These are phyloP conservation scores for Meyerozyma sp. DNA, from an alignment of 1,139 yeast species.

Conservation along the genomic window DNA sequence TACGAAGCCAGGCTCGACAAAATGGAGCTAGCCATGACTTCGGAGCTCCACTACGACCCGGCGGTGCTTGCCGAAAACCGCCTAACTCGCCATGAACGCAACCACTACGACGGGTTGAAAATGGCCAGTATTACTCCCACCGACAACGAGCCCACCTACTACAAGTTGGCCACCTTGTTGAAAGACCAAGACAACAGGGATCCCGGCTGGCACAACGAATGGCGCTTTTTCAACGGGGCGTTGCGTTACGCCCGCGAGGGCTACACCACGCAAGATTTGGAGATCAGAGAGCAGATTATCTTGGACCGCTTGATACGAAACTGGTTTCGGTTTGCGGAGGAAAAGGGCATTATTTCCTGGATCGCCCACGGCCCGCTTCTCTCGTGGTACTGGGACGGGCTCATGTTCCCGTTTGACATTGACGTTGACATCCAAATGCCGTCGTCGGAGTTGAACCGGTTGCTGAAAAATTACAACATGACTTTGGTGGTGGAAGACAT, in stretches of 20 bases:
- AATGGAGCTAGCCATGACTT: slow-evolving; percentile 18
- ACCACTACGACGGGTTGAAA: slow-evolving; percentile 21
- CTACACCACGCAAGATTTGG: slow-evolving; percentile 20
- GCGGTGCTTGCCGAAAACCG: slow-evolving; percentile 8
- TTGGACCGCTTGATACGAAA: slow-evolving; percentile 27
- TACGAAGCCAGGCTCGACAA: slow-evolving; percentile 15
- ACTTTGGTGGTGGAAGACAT: slow-evolving; percentile 10
- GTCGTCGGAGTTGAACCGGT: slow-evolving; percentile 7
- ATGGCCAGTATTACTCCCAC: slow-evolving; percentile 12
- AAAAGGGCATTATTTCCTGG: slow-evolving; percentile 12
- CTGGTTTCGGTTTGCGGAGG: slow-evolving; percentile 32
- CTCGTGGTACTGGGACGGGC: slow-evolving; percentile 20
- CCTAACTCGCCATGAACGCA: slow-evolving; percentile 17
- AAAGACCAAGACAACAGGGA: slow-evolving; percentile 22
- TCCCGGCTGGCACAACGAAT: slow-evolving; percentile 37
- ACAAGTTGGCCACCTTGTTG: slow-evolving; percentile 28
- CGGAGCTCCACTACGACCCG: slow-evolving; percentile 19
- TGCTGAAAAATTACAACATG: slow-evolving; percentile 9
- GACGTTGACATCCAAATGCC: slow-evolving; percentile 14
- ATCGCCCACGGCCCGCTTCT: slow-evolving; percentile 5
- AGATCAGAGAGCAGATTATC: slow-evolving; percentile 17
- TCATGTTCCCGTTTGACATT: slow-evolving; percentile 12
- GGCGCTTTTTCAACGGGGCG: slow-evolving; percentile 33
- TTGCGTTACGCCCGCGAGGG: slow-evolving; percentile 16
- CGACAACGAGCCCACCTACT: slow-evolving; percentile 23